These are phyloP conservation scores for Priceomyces haplophilus DNA, from an alignment of 805 yeast genomes.

Conservation along the genomic window DNA sequence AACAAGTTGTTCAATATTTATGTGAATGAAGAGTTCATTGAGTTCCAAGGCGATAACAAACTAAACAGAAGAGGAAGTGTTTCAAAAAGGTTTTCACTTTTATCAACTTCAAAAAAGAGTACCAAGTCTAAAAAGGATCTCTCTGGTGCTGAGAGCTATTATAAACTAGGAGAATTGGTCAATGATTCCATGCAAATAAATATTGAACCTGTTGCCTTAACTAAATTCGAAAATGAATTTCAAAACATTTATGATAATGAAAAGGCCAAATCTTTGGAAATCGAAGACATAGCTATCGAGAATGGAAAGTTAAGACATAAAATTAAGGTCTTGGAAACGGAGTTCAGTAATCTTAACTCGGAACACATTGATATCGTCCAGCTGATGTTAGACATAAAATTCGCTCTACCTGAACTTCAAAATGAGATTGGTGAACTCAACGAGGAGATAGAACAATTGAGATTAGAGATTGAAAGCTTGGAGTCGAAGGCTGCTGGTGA, in stretches of 20 bases:
- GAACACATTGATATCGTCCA: slow-evolving; percentile 88
- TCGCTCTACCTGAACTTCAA: slow-evolving; percentile 66
- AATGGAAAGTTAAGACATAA: slow-evolving; percentile 75
- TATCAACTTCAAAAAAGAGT: slow-evolving; percentile 19
- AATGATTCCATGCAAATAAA: slow-evolving; percentile 72
- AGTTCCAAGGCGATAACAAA: slow-evolving; percentile 7
- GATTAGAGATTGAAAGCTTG: slow-evolving; percentile 37
- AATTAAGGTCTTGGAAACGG: slow-evolving; percentile 67
- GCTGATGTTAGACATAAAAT: slow-evolving; percentile 77
- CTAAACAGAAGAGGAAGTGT: slow-evolving; percentile 10
- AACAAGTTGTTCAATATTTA: slow-evolving; percentile 75
- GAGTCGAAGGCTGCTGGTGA: slow-evolving; percentile 31
- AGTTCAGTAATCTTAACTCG: slow-evolving; percentile 63
- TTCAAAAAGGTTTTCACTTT: slow-evolving; percentile 22
- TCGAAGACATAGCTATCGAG: slow-evolving; percentile 54
- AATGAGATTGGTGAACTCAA: slow-evolving; percentile 70
- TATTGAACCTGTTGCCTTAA: slow-evolving; percentile 68
- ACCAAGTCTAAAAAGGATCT: slow-evolving; percentile 6
- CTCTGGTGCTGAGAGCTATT: slow-evolving; percentile 25
- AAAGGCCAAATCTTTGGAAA: slow-evolving; percentile 58
- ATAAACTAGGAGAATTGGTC: slow-evolving; percentile 72
- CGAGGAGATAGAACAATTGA: slow-evolving; percentile 36
- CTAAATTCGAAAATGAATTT: slow-evolving; percentile 71
- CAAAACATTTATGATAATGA: slow-evolving; percentile 69
- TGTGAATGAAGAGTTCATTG: slow-evolving; percentile 39